A percentile compares a stretch with the other conserved stretches of the same genome.
These are phyloP conservation scores for Dryadomyces sulphureus DNA, from an alignment of 2,329 filamentous ascomycete species.

Conservation along the genomic window DNA sequence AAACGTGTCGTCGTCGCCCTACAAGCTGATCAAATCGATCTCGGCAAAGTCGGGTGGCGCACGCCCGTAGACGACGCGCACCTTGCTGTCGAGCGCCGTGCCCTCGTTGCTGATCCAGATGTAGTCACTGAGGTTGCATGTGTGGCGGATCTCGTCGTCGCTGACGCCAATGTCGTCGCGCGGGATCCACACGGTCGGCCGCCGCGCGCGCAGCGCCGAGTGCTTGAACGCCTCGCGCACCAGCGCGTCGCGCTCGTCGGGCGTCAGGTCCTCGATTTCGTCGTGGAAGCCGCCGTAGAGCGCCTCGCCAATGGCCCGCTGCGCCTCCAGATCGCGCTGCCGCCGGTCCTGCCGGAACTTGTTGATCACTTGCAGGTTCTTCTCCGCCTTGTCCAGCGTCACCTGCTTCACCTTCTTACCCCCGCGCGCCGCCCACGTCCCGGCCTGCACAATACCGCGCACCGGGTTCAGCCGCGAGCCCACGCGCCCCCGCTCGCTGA, in stretches of 20 bases:
- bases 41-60: slow-evolving; percentile 85
- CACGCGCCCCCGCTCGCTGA: slow-evolving; percentile 10
- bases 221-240: slow-evolving; percentile 86
- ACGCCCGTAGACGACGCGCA: slow-evolving; percentile 67
- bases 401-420: slow-evolving; percentile 32
- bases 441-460: slow-evolving; percentile 31
- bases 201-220: slow-evolving; percentile 65
- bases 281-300: slow-evolving; percentile 81
- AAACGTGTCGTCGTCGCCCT: too few relatives aligned
- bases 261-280: slow-evolving; percentile 86
- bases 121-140: slow-evolving; percentile 57
- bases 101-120: slow-evolving; percentile 95
- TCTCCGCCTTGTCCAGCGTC: slow-evolving; percentile 26
- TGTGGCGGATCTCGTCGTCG: slow-evolving; percentile 77
- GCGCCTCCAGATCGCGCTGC: slow-evolving; percentile 53
- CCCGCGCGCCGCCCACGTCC: slow-evolving; percentile 31
- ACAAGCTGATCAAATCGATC: slow-evolving; percentile 72
- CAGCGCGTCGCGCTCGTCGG: slow-evolving; percentile 73
- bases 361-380: slow-evolving; percentile 25
- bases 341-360: slow-evolving; percentile 33
- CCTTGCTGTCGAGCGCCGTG: slow-evolving; percentile 71
- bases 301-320: slow-evolving; percentile 60
- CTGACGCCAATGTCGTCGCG: slow-evolving; percentile 79
- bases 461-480: slow-evolving; percentile 22
- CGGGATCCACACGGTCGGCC: slow-evolving; percentile 89